phyloP scores from a whole-genome alignment of 352 stramenopile genomes.

The Phytophthora pinifolia region DNA sequence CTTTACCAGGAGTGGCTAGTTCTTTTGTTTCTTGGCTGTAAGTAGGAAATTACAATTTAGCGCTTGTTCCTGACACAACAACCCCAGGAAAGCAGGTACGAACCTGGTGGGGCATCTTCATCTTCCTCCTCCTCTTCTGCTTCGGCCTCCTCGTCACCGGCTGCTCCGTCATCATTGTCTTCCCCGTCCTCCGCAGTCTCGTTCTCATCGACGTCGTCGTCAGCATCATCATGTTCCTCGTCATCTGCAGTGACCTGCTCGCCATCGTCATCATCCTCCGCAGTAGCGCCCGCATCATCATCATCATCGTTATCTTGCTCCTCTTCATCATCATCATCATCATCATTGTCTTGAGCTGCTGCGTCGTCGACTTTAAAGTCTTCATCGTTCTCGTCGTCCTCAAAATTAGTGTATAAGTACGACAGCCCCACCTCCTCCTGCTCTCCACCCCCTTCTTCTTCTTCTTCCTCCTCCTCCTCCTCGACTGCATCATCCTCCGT shows the following conservation, averaged over 20 bases:
- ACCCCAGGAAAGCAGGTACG: slow-evolving; percentile 10
- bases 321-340: slow-evolving; percentile 36
- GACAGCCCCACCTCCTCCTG: slow-evolving; percentile 59
- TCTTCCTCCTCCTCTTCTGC: slow-evolving; percentile 36
- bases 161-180: slow-evolving; percentile 4
- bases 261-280: slow-evolving; percentile 21
- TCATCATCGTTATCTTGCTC: slow-evolving; percentile 43
- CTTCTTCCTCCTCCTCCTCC: slow-evolving; percentile 33
- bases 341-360: slow-evolving; percentile 31
- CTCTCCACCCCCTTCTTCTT: slow-evolving; percentile 23
- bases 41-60: background rate
- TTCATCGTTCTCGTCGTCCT: slow-evolving; percentile 48
- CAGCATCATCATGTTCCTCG: slow-evolving; percentile 34
- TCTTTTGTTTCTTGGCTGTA: slow-evolving; percentile 73
- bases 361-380: slow-evolving; percentile 37
- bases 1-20: slow-evolving; percentile 32
- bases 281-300: slow-evolving; percentile 22
- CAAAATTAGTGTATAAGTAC: slow-evolving; percentile 71
- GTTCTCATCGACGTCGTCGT: slow-evolving; percentile 23
- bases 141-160: background rate
- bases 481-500: slow-evolving; percentile 34
- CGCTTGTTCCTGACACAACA: background rate
- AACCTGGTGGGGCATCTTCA: slow-evolving; percentile 51
- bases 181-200: slow-evolving; percentile 13
- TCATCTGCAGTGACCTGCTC: slow-evolving; percentile 39